phyloP scores from a whole-genome alignment of 257 asterid genomes.

The Scutellaria minor region DNA sequence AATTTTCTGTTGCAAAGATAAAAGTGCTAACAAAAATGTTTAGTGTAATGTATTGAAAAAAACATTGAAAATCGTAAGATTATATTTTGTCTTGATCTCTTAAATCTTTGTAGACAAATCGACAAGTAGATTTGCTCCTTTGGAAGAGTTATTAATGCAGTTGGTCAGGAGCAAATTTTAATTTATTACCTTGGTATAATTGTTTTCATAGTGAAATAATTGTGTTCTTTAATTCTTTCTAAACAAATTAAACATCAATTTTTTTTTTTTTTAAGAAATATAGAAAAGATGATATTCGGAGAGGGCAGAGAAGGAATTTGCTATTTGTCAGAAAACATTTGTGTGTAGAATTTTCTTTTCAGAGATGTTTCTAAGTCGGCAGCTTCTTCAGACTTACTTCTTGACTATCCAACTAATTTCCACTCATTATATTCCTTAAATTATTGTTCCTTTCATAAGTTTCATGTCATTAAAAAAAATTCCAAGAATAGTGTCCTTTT shows the following conservation, averaged over 20 bases:
- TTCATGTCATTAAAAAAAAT: conserved; percentile 5
- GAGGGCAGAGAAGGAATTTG: not conserved
- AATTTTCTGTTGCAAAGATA: not conserved
- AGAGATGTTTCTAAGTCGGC: not conserved
- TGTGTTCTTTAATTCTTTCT: too few species aligned
- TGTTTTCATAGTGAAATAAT: conserved; percentile 12
- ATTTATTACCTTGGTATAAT: not conserved
- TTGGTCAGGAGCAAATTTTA: not conserved
- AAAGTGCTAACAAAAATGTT: too few species aligned
- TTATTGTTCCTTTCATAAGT: conserved; percentile 14
- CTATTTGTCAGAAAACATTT: not conserved
- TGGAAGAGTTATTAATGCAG: conserved; percentile 2
- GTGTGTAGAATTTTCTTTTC: not conserved
- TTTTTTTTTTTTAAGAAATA: not conserved
- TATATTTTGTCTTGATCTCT: not conserved
- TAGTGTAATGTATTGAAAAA: not conserved
- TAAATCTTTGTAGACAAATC: not conserved
- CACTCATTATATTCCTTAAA: not conserved
- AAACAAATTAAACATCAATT: too few species aligned
- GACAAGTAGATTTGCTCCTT: not conserved
- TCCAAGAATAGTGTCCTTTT: conserved; percentile 31
- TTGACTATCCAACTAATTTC: not conserved
- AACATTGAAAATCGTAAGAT: not conserved
- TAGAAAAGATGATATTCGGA: not conserved
- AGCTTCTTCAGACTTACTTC: not conserved